Evolutionary conservation across 331 rosid species (phyloP), one percentile per base, ranked within the genome.

Genomic region (Erythrophleum ivorense): DNA sequence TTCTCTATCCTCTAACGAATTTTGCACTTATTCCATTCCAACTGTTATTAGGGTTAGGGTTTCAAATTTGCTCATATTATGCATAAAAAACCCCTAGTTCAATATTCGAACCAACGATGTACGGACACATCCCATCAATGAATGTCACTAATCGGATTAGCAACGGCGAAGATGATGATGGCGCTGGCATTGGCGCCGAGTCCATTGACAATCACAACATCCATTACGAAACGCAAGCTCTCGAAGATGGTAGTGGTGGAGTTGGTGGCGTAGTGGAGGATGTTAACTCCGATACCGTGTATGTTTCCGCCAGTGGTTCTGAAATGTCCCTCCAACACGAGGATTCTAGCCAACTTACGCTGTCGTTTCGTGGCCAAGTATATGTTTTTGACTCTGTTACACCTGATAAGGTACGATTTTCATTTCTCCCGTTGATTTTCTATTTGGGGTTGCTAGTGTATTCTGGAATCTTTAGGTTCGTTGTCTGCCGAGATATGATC

Each of bases 301-400:
- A 82, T 53, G 85, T 48, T 59, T 75, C 79, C 68, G 63, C 83
- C 60, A 38, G 78, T 81, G 77, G 77, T 34, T 54, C 77, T 18
- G 77, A 73, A 34, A 33, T 73, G 77, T 73, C 62, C 29, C n/a
- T 73, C 49, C 77, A 58, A 1, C 77, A 53, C 57, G 87, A 79
- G 53, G 87, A 86, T 55, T 62, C 89, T 62, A 89, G 91, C 63
- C 93, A 89, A 84, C 91, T 91, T 63, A 87, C 95, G 68, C 91
- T 91, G 48, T 89, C 95, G 2, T 91, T 91, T 80, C 93, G 90
- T 0, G 95, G 95, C 55, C 95, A 91, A 82, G 91, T 91, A 31
- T 91, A 82, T 50, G 93, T 87, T 31, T 91, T 91, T 73, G 95
- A 91, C 77, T 81, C 90, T 1, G 93, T 91, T 63, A 84, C 95